These are phyloP conservation scores for Aspergillus carlsbadensis DNA, from an alignment of 495 filamentous ascomycete genomes.

Conservation along the genomic window DNA sequence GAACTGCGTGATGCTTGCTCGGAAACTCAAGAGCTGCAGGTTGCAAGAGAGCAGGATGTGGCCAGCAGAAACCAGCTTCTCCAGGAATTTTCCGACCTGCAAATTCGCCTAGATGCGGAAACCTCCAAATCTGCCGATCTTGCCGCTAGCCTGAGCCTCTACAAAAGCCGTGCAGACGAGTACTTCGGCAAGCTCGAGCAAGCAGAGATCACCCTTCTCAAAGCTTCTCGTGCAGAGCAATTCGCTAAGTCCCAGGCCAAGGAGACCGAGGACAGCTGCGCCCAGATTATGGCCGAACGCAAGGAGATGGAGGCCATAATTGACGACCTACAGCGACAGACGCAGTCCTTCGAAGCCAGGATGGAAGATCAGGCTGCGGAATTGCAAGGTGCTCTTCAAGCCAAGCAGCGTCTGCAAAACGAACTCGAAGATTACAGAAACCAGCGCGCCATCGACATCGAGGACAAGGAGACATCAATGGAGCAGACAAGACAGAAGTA, in stretches of 20 bases:
- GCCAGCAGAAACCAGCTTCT: conserved; percentile 82
- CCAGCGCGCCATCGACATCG: conserved; percentile 91
- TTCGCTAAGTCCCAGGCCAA: conserved; percentile 85
- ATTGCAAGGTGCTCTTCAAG: conserved; percentile 78
- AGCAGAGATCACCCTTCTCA: conserved; percentile 92
- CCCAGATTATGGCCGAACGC: conserved; percentile 86
- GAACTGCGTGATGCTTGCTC: conserved; percentile 82
- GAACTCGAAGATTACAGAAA: conserved; percentile 97
- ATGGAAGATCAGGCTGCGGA: conserved; percentile 92
- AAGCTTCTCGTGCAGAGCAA: conserved; percentile 87
- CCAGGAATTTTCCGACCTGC: conserved; percentile 89
- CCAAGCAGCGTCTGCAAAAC: conserved; percentile 93
- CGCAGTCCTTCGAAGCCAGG: conserved; percentile 84
- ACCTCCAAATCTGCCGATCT: conserved; percentile 82
- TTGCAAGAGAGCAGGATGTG: conserved; percentile 78
- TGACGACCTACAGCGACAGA: conserved; percentile 87
- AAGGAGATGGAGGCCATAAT: conserved; percentile 85
- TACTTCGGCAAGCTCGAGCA: conserved; percentile 98
- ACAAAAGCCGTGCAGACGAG: conserved; percentile 92
- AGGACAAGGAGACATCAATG: conserved; percentile 94
- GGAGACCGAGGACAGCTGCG: conserved; percentile 89
- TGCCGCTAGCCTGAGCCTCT: conserved; percentile 77
- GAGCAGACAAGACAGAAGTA: conserved; percentile 98
- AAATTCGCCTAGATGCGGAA: conserved; percentile 90
- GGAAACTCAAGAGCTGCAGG: conserved; percentile 76